Base-by-base conservation (phyloP, 192 early-diverging fungal genomes). In the Dissophora globulifera region DNA sequence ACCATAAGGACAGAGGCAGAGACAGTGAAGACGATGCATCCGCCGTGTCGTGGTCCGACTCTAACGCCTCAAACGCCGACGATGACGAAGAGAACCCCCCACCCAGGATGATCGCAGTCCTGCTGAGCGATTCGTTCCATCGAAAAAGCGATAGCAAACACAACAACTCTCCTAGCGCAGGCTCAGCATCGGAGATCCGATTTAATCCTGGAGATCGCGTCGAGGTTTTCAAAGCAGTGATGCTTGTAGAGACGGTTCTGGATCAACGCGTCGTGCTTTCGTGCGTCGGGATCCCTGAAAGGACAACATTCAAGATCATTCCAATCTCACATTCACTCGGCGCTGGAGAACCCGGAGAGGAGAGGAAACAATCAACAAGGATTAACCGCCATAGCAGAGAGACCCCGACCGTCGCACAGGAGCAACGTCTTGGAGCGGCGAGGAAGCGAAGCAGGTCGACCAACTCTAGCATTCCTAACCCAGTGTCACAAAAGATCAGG, bases 71-170 rank as follows among this genome's bases (percentile, higher is more conserved):
- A 8, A 11, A 30, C 1, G 55, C 52, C 19, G 53, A 56, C 1
- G 60, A 52, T 19, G 27, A 19, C 11, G 40, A 53, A 13, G 20
- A 62, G 32, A 31, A 30, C n/a, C 9, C 20, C 2, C 41, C 49
- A 9, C 16, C 7, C 9, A 43, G 31, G 5, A 51, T 69, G 26
- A 41, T 69, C n/a, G 66, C 66, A 13, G 57, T 69, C 19, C 48
- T 69, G 30, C 22, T 69, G 6, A 43, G 27, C 42, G 25, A 35
- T 9, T 10, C 50, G 16, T 54, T 53, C 23, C 19, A 46, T 19
- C 41, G 27, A 12, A 4, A 54, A n/a, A 27, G 33, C n/a, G n/a
- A n/a, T n/a, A 31, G 35, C 35, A 38, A 6, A 13, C 7, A 38
- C 25, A 50, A 9, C 22, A 50, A 26, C 25, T 1, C 23, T 45